Evolutionary conservation across 2,329 filamentous ascomycete species (phyloP).

Genomic region (Fusarium algeriense): DNA sequence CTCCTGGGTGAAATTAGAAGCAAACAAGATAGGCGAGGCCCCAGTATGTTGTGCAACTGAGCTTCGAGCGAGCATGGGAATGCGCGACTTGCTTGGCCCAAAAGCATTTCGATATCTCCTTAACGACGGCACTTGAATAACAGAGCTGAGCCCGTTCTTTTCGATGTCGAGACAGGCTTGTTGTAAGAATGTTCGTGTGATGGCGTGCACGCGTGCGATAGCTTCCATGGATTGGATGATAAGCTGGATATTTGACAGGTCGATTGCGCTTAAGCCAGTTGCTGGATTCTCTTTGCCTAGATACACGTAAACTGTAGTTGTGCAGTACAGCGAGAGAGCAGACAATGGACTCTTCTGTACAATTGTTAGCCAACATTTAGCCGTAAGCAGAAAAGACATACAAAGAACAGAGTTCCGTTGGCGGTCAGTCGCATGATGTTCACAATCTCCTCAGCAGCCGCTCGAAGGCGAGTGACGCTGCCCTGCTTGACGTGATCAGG

Average conservation of each 20-base stretch:
- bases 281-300: conserved; percentile 76
- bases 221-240: conserved; percentile 83
- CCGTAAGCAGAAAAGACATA: conserved; percentile 59
- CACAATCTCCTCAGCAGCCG: conserved; percentile 86
- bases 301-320: conserved; percentile 85
- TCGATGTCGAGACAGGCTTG: conserved; percentile 88
- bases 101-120: conserved; percentile 50
- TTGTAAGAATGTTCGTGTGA: conserved; percentile 86
- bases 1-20: neutral
- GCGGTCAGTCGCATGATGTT: conserved; percentile 84
- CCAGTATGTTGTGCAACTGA: conserved; percentile 57
- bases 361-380: neutral
- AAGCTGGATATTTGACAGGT: conserved; percentile 73
- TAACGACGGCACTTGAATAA: conserved; percentile 54
- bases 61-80: conserved; percentile 63
- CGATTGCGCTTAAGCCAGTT: conserved; percentile 65
- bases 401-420: conserved; percentile 74
- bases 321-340: conserved; percentile 86
- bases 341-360: conserved; percentile 52
- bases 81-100: conserved; percentile 51
- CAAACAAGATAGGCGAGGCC: conserved; percentile 54
- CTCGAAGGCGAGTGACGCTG: conserved; percentile 79
- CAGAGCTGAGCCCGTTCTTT: conserved; percentile 55
- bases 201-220: conserved; percentile 77
- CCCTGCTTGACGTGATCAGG: conserved; percentile 73